A percentile compares a stretch with the other conserved stretches of the same genome.
These are phyloP conservation scores for Hanseniaspora guilliermondii DNA, from an alignment of 805 yeast genomes.

Conservation along the genomic window DNA sequence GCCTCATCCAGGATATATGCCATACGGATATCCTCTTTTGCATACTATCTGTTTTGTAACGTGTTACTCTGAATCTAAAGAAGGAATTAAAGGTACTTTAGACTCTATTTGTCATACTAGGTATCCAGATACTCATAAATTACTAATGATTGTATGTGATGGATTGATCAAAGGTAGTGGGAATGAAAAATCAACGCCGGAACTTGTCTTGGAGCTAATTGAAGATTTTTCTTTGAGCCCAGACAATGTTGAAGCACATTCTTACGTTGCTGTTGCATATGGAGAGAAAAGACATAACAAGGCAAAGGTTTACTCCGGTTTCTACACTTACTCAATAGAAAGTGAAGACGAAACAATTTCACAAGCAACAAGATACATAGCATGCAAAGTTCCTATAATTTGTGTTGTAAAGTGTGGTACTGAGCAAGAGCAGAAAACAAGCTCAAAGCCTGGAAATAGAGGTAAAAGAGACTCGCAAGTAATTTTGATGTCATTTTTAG, in stretches of 20 bases:
- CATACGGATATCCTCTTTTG: conserved; percentile 67
- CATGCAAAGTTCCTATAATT: conserved; percentile 65
- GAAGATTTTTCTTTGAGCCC: conserved; percentile 56
- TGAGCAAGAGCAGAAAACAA: conserved; percentile 53
- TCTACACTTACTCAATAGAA: conserved; percentile 49
- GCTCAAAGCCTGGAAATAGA: conserved; percentile 76
- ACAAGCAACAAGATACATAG: conserved; percentile 56
- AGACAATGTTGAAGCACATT: conserved; percentile 66
- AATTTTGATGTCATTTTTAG: conserved; percentile 79
- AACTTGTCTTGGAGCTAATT: conserved; percentile 79
- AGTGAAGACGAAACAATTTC: conserved; percentile 48
- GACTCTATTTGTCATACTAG: conserved; percentile 93
- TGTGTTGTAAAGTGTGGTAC: conserved; percentile 81
- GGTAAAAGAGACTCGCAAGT: conserved; percentile 94
- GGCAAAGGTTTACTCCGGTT: conserved; percentile 95
- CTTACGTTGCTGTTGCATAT: conserved; percentile 90
- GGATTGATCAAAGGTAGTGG: conserved; percentile 93
- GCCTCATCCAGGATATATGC: conserved; percentile 81
- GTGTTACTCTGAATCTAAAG: conserved; percentile 87
- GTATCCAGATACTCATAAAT: conserved; percentile 88
- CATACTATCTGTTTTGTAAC: conserved; percentile 72
- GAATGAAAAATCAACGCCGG: conserved; percentile 78
- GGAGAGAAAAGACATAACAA: conserved; percentile 92
- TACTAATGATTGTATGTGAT: conserved; percentile 77
- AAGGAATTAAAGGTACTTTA: conserved; percentile 71